Evolutionary conservation across 768 basidiomycete genomes (phyloP).

Genomic region (Vararia minispora): DNA sequence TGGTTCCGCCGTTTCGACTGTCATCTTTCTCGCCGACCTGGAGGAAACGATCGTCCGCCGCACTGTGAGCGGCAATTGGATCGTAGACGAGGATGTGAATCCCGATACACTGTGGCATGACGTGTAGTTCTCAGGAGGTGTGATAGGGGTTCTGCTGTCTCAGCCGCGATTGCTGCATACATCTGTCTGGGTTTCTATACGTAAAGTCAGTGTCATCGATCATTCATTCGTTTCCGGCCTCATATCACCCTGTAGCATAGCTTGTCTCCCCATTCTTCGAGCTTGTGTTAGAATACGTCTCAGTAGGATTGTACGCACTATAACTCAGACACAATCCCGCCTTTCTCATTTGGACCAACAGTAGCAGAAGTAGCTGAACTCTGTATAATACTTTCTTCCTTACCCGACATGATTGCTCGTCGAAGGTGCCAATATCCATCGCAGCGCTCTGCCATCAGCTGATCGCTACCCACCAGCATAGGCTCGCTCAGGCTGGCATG

Average conservation of each 20-base stretch:
- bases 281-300: conserved; percentile 1
- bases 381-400: too few species aligned
- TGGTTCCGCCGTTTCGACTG: conserved; percentile 35
- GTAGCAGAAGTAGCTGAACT: too few species aligned
- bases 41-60: conserved; percentile 43
- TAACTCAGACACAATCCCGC: too few species aligned
- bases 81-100: conserved; percentile 16
- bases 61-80: conserved; percentile 19
- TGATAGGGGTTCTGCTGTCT: background rate
- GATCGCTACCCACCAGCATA: too few species aligned
- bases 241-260: background rate
- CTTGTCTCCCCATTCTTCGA: conserved; percentile 4
- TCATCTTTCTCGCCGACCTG: conserved; percentile 56
- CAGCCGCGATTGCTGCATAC: background rate
- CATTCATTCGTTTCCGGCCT: background rate
- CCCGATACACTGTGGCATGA: conserved; percentile 10
- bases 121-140: background rate
- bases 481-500: too few species aligned
- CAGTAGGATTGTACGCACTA: background rate
- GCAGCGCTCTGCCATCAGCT: too few species aligned
- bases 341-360: too few species aligned
- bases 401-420: too few species aligned
- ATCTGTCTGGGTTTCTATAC: conserved; percentile 3
- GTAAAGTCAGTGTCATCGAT: conserved; percentile 2
- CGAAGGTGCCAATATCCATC: too few species aligned